These are phyloP conservation scores for Myriosclerotinia curreyana DNA, from an alignment of 2,329 filamentous ascomycete genomes.

Conservation along the genomic window DNA sequence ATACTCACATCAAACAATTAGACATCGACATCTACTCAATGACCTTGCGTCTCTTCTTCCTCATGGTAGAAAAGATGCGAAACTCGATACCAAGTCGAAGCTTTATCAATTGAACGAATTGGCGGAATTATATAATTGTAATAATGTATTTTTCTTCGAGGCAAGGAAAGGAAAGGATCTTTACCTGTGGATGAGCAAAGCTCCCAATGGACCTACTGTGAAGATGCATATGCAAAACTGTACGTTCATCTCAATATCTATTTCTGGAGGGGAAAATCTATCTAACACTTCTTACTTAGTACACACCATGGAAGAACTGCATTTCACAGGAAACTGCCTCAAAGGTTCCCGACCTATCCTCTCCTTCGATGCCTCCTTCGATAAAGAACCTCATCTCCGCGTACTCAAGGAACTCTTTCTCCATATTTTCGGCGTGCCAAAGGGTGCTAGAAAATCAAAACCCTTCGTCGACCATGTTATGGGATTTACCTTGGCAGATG, in stretches of 20 bases:
- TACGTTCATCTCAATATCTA: conserved; percentile 38
- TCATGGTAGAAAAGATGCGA: conserved; percentile 89
- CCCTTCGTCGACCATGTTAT: conserved; percentile 96
- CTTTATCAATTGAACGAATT: conserved; percentile 75
- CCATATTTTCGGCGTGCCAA: conserved; percentile 89
- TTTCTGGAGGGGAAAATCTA: neutral
- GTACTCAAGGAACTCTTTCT: conserved; percentile 87
- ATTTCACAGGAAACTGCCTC: conserved; percentile 94
- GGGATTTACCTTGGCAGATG: conserved; percentile 84
- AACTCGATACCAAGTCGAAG: conserved; percentile 94
- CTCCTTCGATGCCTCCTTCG: conserved; percentile 87
- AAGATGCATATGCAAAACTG: conserved; percentile 76
- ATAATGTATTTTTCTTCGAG: conserved; percentile 93
- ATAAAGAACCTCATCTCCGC: conserved; percentile 72
- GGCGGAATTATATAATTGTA: conserved; percentile 80
- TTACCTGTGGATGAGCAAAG: conserved; percentile 89
- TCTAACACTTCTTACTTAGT: conserved; percentile 52
- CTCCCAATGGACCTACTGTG: conserved; percentile 62
- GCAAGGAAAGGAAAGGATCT: conserved; percentile 91
- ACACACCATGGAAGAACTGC: conserved; percentile 94
- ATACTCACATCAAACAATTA: conserved; percentile 41
- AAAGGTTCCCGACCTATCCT: conserved; percentile 90
- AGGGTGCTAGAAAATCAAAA: conserved; percentile 83
- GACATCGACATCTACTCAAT: conserved; percentile 89
- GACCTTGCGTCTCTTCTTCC: conserved; percentile 87